phyloP scores from a whole-genome alignment of 1,284 basidiomycete genomes.

The Marasmius fiardii region DNA sequence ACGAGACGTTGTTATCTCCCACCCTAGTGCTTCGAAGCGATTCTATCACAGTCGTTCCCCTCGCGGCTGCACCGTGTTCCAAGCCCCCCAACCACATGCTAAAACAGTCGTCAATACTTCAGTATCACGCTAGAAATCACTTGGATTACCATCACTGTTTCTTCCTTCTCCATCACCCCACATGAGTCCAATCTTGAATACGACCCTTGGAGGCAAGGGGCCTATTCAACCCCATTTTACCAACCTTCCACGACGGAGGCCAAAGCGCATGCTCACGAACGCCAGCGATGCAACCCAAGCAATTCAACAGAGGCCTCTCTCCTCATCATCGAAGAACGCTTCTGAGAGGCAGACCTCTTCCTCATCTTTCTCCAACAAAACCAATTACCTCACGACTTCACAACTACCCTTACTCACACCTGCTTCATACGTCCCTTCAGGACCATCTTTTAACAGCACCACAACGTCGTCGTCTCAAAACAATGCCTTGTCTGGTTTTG shows the following conservation, averaged over 20 bases:
- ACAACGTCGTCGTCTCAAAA: background rate
- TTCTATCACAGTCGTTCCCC: slow-evolving; percentile 6
- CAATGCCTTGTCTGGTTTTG: background rate
- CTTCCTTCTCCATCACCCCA: background rate
- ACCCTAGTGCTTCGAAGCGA: too few relatives aligned
- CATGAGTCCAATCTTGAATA: background rate
- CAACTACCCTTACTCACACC: background rate
- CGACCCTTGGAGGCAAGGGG: slow-evolving; percentile 3
- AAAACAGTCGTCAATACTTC: background rate
- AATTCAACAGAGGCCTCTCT: background rate
- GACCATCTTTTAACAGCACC: background rate
- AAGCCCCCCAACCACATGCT: slow-evolving; percentile 1
- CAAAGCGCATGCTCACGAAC: background rate
- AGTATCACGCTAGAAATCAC: background rate
- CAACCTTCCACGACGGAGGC: slow-evolving; percentile 11
- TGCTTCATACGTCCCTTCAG: background rate
- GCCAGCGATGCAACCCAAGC: background rate
- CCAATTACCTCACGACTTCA: background rate
- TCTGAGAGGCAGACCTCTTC: background rate
- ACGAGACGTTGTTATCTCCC: too few relatives aligned
- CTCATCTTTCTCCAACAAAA: background rate
- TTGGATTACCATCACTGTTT: background rate
- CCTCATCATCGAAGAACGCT: background rate
- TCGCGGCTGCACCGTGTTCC: slow-evolving; percentile 12
- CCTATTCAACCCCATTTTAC: slow-evolving; percentile 13